Conservation (phyloP, 768 basidiomycete species). For the Collybia sordida region DNA sequence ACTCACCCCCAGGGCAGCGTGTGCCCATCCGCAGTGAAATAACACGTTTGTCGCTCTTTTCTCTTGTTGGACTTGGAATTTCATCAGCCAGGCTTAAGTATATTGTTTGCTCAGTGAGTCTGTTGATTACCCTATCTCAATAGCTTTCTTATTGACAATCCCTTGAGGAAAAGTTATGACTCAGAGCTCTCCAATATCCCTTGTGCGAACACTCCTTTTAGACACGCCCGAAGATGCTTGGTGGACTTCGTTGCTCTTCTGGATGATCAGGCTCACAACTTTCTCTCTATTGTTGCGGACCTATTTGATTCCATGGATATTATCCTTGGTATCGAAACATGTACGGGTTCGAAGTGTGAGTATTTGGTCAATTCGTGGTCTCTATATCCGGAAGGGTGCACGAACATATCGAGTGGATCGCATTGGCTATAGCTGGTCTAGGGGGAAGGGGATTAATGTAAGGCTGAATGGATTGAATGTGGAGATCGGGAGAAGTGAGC, state of each 20-base stretch:
- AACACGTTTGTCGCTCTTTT: no score
- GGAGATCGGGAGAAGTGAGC: slow-evolving; percentile 39
- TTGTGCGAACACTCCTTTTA: slow-evolving; percentile 27
- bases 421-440: slow-evolving; percentile 60
- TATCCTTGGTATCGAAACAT: slow-evolving; percentile 59
- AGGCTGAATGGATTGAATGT: slow-evolving; percentile 61
- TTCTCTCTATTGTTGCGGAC: slow-evolving; percentile 63
- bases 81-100: neutral
- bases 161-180: neutral
- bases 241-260: slow-evolving; percentile 43
- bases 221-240: slow-evolving; percentile 29
- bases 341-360: slow-evolving; percentile 74
- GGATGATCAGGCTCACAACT: slow-evolving; percentile 49
- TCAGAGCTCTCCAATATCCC: slow-evolving; percentile 3
- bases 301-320: slow-evolving; percentile 64
- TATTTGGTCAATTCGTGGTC: slow-evolving; percentile 73
- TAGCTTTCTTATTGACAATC: neutral
- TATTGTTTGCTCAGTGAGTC: neutral
- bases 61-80: no score
- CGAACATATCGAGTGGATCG: slow-evolving; percentile 66
- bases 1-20: no score
- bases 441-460: slow-evolving; percentile 56
- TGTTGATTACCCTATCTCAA: no score
- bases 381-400: slow-evolving; percentile 61
- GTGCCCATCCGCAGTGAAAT: no score